phyloP scores from a whole-genome alignment of 2,329 filamentous ascomycete species.

The Penicillium sp. region DNA sequence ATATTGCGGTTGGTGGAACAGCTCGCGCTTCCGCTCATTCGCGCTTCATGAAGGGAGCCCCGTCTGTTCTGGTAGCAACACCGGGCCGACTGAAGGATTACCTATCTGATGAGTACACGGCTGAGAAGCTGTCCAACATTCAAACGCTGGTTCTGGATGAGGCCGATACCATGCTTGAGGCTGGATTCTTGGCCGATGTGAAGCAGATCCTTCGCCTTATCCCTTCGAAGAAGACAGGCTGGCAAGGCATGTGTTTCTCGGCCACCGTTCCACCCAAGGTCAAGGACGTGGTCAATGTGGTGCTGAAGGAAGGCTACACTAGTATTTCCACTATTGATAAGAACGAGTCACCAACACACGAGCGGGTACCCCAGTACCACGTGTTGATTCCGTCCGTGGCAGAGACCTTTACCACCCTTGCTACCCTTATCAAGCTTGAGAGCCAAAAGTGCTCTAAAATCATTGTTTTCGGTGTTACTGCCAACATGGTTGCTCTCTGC shows the following conservation, averaged over 20 bases:
- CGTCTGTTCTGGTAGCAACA: slow-evolving; percentile 48
- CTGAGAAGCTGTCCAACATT: slow-evolving; percentile 48
- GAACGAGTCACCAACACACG: slow-evolving; percentile 74
- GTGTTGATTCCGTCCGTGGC: slow-evolving; percentile 45
- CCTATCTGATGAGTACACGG: slow-evolving; percentile 43
- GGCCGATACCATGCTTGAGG: slow-evolving; percentile 35
- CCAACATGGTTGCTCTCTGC: slow-evolving; percentile 62
- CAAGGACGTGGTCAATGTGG: slow-evolving; percentile 70
- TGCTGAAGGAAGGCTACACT: slow-evolving; percentile 65
- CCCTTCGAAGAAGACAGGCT: slow-evolving; percentile 50
- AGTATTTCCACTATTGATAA: slow-evolving; percentile 81
- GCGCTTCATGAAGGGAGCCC: slow-evolving; percentile 30
- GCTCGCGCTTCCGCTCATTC: slow-evolving; percentile 28
- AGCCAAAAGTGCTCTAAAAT: slow-evolving; percentile 67
- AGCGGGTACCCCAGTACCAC: slow-evolving; percentile 51
- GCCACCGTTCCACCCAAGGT: slow-evolving; percentile 85
- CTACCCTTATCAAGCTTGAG: slow-evolving; percentile 48
- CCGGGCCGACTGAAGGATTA: slow-evolving; percentile 52
- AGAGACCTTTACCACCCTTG: slow-evolving; percentile 48
- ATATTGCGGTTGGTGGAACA: slow-evolving; percentile 47
- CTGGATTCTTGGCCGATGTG: slow-evolving; percentile 52
- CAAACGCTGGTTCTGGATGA: slow-evolving; percentile 52
- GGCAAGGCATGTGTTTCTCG: slow-evolving; percentile 73
- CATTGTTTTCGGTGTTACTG: slow-evolving; percentile 82
- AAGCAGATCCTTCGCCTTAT: slow-evolving; percentile 53